A percentile compares a stretch with the other conserved stretches of the same genome.
Evolutionary conservation across 148 eudicot genomes (phyloP).

Genomic region (Amaranthus cruentus): DNA sequence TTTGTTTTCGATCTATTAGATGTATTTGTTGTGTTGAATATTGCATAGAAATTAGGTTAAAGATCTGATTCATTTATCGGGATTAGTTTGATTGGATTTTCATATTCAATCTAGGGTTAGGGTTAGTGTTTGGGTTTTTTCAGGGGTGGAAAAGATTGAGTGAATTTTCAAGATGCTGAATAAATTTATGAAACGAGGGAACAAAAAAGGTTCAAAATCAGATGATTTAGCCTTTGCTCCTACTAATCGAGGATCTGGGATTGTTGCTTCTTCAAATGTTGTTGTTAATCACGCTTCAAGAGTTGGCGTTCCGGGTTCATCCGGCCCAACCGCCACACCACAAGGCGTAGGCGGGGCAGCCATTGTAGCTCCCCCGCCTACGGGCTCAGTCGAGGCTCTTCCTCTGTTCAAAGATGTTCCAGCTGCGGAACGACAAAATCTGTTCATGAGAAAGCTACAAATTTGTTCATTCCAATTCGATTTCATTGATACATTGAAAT

Average conservation of each 20-base stretch:
- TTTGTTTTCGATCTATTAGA: slow-evolving; percentile 22
- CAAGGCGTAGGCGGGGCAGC: slow-evolving; percentile 17
- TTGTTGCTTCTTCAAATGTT: slow-evolving; percentile 40
- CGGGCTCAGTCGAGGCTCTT: slow-evolving; percentile 47
- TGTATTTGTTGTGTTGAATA: slow-evolving; percentile 15
- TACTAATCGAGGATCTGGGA: slow-evolving; percentile 35
- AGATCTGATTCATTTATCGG: slow-evolving; percentile 15
- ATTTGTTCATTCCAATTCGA: slow-evolving; percentile 56
- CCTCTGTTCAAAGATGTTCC: slow-evolving; percentile 59
- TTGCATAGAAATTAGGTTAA: slow-evolving; percentile 9
- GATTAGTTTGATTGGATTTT: not conserved
- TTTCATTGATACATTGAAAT: slow-evolving; percentile 54
- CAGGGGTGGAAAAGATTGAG: not conserved
- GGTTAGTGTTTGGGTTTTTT: slow-evolving; percentile 16
- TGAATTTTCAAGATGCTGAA: slow-evolving; percentile 43
- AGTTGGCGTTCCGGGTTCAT: slow-evolving; percentile 32
- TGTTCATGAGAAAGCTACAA: slow-evolving; percentile 50
- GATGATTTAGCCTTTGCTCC: slow-evolving; percentile 39
- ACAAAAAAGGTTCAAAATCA: slow-evolving; percentile 44
- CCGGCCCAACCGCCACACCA: slow-evolving; percentile 23
- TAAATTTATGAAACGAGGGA: slow-evolving; percentile 64
- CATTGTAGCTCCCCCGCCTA: slow-evolving; percentile 19
- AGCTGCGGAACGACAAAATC: slow-evolving; percentile 45
- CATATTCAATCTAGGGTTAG: slow-evolving; percentile 30
- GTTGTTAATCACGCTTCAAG: slow-evolving; percentile 67